Evolutionary conservation across 306 rosid genomes (phyloP).

Genomic region (Trichosanthes truncata): DNA sequence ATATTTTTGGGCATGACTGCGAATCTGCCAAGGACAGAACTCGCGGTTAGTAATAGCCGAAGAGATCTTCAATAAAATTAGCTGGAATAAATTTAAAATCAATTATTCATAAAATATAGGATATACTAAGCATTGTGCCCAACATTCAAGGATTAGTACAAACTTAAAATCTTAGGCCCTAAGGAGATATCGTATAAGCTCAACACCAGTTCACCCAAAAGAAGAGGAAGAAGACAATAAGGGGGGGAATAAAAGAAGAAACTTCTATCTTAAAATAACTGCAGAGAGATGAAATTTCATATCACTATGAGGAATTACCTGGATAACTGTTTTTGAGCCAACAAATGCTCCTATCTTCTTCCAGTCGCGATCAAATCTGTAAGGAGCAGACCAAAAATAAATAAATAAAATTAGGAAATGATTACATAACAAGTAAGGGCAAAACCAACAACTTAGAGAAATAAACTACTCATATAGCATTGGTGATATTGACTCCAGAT

Average conservation of each 20-base stretch:
- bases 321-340: slow-evolving; percentile 94
- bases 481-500: slow-evolving; percentile 1
- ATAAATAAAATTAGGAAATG: slow-evolving; percentile 8
- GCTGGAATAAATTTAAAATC: not conserved
- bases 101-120: not conserved
- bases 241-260: not conserved
- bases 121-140: not conserved
- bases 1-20: slow-evolving; percentile 96
- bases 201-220: not conserved
- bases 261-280: not conserved
- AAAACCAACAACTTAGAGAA: not conserved
- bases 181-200: not conserved
- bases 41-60: not conserved
- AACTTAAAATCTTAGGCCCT: not conserved
- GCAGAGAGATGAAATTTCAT: not conserved
- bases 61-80: not conserved
- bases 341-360: slow-evolving; percentile 96
- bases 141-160: not conserved
- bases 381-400: not conserved
- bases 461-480: not conserved
- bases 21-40: slow-evolving; percentile 42
- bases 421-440: not conserved
- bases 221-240: not conserved
- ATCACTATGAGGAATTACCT: slow-evolving; percentile 39
- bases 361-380: slow-evolving; percentile 98